These are phyloP conservation scores for Solanum virginianum DNA, from an alignment of 257 asterid species.

Conservation along the genomic window DNA sequence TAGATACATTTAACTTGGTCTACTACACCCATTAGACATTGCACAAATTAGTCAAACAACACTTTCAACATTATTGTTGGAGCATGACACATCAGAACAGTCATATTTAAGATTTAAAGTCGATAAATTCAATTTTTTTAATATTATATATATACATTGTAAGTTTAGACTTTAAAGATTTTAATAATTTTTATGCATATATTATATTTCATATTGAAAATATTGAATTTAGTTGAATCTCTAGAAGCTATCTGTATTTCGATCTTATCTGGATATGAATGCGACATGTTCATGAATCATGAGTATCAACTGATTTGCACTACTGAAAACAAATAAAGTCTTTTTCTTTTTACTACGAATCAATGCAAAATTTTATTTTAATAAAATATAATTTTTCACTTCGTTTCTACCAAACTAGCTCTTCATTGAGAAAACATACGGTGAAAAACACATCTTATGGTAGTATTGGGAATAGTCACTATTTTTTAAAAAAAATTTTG, in stretches of 20 bases:
- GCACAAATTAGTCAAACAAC: background rate
- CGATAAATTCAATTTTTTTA: rapidly evolving
- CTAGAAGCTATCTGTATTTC: background rate
- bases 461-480: no score
- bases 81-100: no score
- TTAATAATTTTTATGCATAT: background rate
- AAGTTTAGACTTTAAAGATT: background rate
- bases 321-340: no score
- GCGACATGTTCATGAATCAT: background rate
- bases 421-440: no score
- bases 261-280: background rate
- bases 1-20: background rate
- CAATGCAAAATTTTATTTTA: no score
- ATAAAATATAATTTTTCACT: no score
- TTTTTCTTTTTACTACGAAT: no score
- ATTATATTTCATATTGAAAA: background rate
- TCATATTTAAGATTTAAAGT: background rate
- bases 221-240: background rate
- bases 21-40: background rate
- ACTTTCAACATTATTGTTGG: background rate
- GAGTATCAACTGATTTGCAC: background rate
- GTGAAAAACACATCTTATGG: no score
- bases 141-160: background rate
- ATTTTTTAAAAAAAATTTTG: no score
- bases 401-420: no score